These are phyloP conservation scores for Zizania palustris DNA, from an alignment of 202 grass and related monocot species.

Conservation along the genomic window DNA sequence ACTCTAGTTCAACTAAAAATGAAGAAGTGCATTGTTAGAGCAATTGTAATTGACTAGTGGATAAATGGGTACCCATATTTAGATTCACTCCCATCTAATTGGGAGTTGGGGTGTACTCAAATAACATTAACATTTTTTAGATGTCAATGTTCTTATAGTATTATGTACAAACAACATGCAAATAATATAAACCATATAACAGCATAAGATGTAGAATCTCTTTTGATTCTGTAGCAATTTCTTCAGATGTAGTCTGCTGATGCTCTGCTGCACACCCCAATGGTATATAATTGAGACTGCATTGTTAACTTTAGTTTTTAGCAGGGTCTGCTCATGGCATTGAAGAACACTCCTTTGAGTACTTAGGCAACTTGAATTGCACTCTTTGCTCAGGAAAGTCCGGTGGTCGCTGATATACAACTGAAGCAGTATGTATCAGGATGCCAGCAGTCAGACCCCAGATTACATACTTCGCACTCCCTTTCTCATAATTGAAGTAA, in stretches of 20 bases:
- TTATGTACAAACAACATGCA: not conserved
- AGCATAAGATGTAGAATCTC: no score
- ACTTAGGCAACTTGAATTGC: conserved; percentile 54
- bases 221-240: conserved; percentile 17
- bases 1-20: not conserved
- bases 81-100: not conserved
- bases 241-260: not conserved
- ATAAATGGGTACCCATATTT: not conserved
- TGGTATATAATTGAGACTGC: not conserved
- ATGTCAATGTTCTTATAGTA: not conserved
- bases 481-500: conserved; percentile 66
- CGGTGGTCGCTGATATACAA: conserved; percentile 72
- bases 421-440: conserved; percentile 76
- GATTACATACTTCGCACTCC: conserved; percentile 57
- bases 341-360: conserved; percentile 27
- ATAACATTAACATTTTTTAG: conserved; percentile 9
- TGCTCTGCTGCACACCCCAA: not conserved
- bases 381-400: conserved; percentile 59
- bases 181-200: conserved; percentile 10
- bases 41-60: not conserved
- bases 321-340: conserved; percentile 24
- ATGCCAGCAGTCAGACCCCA: conserved; percentile 82
- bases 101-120: not conserved
- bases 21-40: not conserved
- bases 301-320: conserved; percentile 20